phyloP scores from a whole-genome alignment of 1,284 basidiomycete species.

The Kwoniella shivajii region DNA sequence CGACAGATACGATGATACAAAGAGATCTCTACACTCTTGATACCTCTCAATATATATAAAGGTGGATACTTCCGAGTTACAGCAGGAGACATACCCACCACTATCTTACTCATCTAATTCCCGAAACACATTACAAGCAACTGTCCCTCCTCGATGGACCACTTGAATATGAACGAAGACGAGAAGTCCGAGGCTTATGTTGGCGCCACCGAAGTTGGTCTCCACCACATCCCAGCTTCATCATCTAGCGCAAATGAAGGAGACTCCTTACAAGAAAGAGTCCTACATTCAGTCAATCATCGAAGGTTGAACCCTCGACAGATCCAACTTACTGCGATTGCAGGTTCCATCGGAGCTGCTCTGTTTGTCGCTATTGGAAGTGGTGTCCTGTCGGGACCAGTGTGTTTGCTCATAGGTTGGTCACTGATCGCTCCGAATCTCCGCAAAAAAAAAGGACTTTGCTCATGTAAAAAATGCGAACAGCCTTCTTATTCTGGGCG shows the following conservation, averaged over 20 bases:
- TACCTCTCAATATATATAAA: no score
- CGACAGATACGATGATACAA: no score
- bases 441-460: no score
- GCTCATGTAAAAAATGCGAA: no score
- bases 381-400: constrained; percentile 27
- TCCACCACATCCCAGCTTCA: neutral
- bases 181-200: constrained; percentile 9
- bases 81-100: no score
- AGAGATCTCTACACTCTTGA: no score
- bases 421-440: no score
- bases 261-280: constrained; percentile 1
- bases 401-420: constrained; percentile 29
- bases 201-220: neutral
- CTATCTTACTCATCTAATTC: no score
- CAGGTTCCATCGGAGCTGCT: constrained; percentile 30
- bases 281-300: constrained; percentile 18
- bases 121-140: no score
- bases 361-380: constrained; percentile 34
- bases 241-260: neutral
- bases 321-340: constrained; percentile 32
- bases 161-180: constrained; percentile 3
- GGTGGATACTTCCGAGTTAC: no score
- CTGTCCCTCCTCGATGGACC: no score
- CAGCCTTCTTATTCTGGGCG: constrained; percentile 25
- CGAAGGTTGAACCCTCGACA: constrained; percentile 25